A percentile compares a stretch with the other conserved stretches of the same genome.
Conservation (phyloP, 768 basidiomycete genomes). For the Russula compacta region DNA sequence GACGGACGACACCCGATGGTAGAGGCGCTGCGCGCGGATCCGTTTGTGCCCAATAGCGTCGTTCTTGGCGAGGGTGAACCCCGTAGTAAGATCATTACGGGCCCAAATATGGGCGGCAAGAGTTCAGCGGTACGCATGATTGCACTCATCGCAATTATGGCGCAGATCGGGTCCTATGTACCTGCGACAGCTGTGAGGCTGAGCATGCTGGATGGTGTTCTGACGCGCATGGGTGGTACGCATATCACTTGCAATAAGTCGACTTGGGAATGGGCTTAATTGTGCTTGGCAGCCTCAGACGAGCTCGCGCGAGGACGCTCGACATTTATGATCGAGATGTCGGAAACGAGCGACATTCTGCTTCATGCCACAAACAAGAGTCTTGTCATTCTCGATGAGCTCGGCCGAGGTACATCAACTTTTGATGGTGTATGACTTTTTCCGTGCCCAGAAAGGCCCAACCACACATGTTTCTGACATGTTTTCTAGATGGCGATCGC, state of each 20-base stretch:
- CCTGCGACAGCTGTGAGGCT: slow-evolving; percentile 69
- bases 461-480: slow-evolving; percentile 27
- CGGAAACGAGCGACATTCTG: slow-evolving; percentile 87
- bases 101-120: slow-evolving; percentile 86
- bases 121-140: slow-evolving; percentile 76
- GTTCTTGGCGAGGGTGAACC: slow-evolving; percentile 46
- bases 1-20: slow-evolving; percentile 94
- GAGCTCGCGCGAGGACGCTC: slow-evolving; percentile 81
- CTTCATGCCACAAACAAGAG: slow-evolving; percentile 63
- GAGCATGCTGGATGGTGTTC: slow-evolving; percentile 74
- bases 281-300: slow-evolving; percentile 55
- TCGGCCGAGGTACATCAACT: slow-evolving; percentile 86
- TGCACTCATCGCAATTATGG: slow-evolving; percentile 66
- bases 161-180: slow-evolving; percentile 91
- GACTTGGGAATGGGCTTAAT: slow-evolving; percentile 1
- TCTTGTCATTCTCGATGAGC: slow-evolving; percentile 83
- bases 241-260: not conserved
- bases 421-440: slow-evolving; percentile 58
- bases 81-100: slow-evolving; percentile 65
- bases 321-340: slow-evolving; percentile 96
- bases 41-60: slow-evolving; percentile 81
- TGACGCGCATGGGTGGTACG: slow-evolving; percentile 85
- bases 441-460: not conserved
- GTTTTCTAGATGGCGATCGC: slow-evolving; percentile 73
- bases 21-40: slow-evolving; percentile 64